These are phyloP conservation scores for Nicotiana attenuata DNA, from an alignment of 257 asterid genomes.

Conservation along the genomic window DNA sequence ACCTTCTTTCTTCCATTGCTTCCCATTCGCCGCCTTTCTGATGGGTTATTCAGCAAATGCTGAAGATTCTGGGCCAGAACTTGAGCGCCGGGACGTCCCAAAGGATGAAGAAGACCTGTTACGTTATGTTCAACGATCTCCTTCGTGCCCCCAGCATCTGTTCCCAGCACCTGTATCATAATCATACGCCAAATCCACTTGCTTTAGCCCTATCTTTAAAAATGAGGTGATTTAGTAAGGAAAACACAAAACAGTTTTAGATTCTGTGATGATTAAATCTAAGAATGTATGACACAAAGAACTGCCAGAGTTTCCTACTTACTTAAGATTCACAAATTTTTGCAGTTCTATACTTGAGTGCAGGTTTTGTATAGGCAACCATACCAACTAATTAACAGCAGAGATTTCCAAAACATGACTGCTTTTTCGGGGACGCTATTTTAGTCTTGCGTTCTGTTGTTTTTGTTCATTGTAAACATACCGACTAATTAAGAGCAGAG, in stretches of 20 bases:
- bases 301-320: neutral
- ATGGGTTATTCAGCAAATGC: slow-evolving; percentile 52
- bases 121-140: slow-evolving; percentile 79
- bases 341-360: neutral
- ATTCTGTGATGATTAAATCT: neutral
- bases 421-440: neutral
- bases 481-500: neutral
- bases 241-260: neutral
- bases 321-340: neutral
- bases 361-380: neutral
- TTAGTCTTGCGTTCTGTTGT: too few relatives aligned
- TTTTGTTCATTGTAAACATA: neutral
- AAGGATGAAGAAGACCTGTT: slow-evolving; percentile 85
- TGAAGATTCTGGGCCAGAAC: slow-evolving; percentile 62
- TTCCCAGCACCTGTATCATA: slow-evolving; percentile 74
- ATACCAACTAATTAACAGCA: neutral
- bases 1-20: slow-evolving; percentile 73
- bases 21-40: slow-evolving; percentile 72
- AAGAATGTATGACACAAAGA: neutral
- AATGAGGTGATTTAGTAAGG: neutral
- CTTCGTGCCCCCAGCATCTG: slow-evolving; percentile 87
- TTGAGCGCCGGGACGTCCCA: slow-evolving; percentile 71
- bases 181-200: neutral
- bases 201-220: too few relatives aligned
- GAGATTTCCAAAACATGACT: neutral